Base-by-base conservation (phyloP, 2,329 filamentous ascomycete genomes). In the Trichoderma asperellum region DNA sequence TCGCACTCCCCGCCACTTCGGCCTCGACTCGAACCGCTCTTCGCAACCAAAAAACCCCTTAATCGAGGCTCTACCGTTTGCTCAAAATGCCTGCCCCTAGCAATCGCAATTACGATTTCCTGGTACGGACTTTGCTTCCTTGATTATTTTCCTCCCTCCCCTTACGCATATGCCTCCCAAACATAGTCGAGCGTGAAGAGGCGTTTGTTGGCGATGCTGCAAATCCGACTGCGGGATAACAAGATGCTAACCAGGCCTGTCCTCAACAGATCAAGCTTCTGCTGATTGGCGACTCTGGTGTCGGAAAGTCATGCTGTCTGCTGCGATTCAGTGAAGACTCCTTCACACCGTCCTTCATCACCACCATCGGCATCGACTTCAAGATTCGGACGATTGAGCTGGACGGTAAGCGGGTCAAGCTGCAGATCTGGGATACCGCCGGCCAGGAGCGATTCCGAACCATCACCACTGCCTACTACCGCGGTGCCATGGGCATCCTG, bases 361-460 rank as follows among this genome's bases (percentile, higher is more conserved):
- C 94, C 72, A 99, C 96, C 72, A 99, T 99, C 83, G 96, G 96
- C 75, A 98, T 99, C 85, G 96, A 99, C 84, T 99, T 99, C 87
- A 99, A 99, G 88, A 99, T 99, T 80, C 89, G 96, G 75, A 99
- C 96, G 73, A 99, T 99, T 84, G 96, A 99, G 84, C 87, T 99
- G 75, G 96, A 99, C 83, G 95, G 95, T 80, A 99, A 99, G 89
- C 89, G 95, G 72, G 96, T 99, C 77, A 99, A 99, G 87, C 85
- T 99, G 80, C 96, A 99, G 86, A 99, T 99, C 83, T 99, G 96
- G 96, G 96, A 99, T 79, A 99, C 96, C 32, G 96, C 96, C 66
- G 96, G 96, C 68, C 96, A 99, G 83, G 96, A 99, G 84, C 92
- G 96, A 72, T 99, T 99, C 88, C 89, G 96, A 74, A 99, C 96